Evolutionary conservation across 2,329 filamentous ascomycete genomes (phyloP), one percentile per base, ranked within the genome.

Genomic region (Fusarium torulosum): DNA sequence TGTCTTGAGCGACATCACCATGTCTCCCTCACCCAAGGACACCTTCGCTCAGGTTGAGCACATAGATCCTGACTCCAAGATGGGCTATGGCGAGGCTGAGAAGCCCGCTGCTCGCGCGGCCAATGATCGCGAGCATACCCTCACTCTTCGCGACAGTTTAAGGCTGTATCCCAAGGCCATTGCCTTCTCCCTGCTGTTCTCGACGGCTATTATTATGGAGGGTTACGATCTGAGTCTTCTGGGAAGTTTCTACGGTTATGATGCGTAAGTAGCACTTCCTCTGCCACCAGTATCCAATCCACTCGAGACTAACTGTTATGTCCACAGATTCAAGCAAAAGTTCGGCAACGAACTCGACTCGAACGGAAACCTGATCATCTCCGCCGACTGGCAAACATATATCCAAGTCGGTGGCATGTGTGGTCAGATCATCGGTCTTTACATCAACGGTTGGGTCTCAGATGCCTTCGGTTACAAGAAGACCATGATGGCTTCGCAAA

Each of bases 131-230:
- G 71, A 79, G 45, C 78, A 75, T 54, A 78, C 68, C 38, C 62
- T 79, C 53, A 73, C 72, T 7, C 50, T 79, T 8, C 17, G 67
- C 20, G 61, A 75, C 20, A 77, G 81, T 14, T 71, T 83, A 52
- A 79, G 75, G 52, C 72, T 81, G 4, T 84, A 79, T 50, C 69
- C 64, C 23, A 78, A 75, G 37, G 78, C 78, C 4, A 76, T 74
- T 27, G 53, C 75, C 27, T 80, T 78, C 76, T 79, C 77, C 43
- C 58, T 79, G 25, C 72, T 79, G 40, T 71, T 80, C 44, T 79
- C 78, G 3, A 74, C 77, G 0, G 78, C 76, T 13, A 76, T 80
- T 29, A 69, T 79, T 63, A 80, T 80, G 78, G 78, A 80, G 29
- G 78, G 58, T n/a, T 61, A 61, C 14, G 78, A 20, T 77, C 81